Evolutionary conservation across 306 rosid species (phyloP), one percentile per base, ranked within the genome.

Genomic region (Sechiopsis laciniata): DNA sequence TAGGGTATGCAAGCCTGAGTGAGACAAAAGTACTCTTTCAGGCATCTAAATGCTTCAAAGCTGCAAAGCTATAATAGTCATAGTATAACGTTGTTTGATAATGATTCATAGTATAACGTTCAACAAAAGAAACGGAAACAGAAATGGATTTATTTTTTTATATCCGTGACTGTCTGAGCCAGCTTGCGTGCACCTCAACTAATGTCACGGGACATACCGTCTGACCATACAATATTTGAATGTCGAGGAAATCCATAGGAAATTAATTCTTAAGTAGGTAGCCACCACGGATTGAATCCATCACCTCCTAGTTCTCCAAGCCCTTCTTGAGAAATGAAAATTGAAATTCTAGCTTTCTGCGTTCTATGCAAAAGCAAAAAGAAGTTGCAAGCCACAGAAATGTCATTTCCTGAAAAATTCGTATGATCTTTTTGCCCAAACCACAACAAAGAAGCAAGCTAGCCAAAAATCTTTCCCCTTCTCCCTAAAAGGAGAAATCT

Each of bases 1-100:
- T 26, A n/a, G 11, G 6, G 8, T 13, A 70, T 7, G 48, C 53
- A 35, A 57, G 42, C 26, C 13, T 55, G 65, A 45, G 50, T 40
- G 26, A 32, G 29, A 72, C 26, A 59, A 73, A 66, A 58, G 35
- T 45, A 20, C 72, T 19, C 72, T 45, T 45, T 66, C 72, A 42
- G 6, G 35, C 55, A 59, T 22, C 35, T 59, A 24, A 59, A 22
- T 66, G 35, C 32, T 66, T 32, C 55, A 45, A 66, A 66, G 71
- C 32, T 66, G 55, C 55, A 19, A 66, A 66, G 45, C 52, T 19
- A 20, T 66, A 66, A 19, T 66, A 20, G 10, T 58, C 22, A 5
- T 66, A 66, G 54, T 11, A 66, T 42, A 66, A 45, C 7, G n/a
- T 66, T 66, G n/a, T n/a, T n/a, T n/a, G n/a, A n/a, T n/a, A n/a